Evolutionary conservation across 345 rosid genomes (phyloP), one percentile per base, ranked within the genome.

Genomic region (Arabidopsis arenosa): DNA sequence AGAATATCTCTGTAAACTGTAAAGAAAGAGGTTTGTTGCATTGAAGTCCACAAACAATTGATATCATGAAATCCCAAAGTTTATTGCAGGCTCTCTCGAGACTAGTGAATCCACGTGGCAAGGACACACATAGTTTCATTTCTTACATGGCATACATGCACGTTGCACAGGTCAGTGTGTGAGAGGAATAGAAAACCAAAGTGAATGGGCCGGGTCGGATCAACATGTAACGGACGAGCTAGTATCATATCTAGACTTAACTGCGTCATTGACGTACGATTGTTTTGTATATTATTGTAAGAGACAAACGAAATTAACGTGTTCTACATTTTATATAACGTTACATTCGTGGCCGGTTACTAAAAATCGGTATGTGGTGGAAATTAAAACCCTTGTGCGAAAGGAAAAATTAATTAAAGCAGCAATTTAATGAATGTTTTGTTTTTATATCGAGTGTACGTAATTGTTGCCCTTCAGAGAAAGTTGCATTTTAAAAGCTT

Each of bases 71-170:
- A 54, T 68, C 74, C 63, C 74, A 43, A 54, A 76, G 75, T 76
- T 62, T 63, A 44, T 36, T 54, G 57, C 75, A 52, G 57, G 23
- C n/a, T 63, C n/a, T 63, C 52, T 70, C 66, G 71, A 45, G 53
- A 36, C 23, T 1, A 15, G 44, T 17, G 64, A 70, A 36, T n/a
- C 36, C 14, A 76, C 80, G 75, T 55, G 80, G 75, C 60, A 13
- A 12, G 30, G 4, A 15, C 28, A 12, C 17, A 17, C 10, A 12
- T 5, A 3, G 28, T n/a, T 26, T 1, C 9, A 30, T 1, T 52
- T 11, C 15, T 63, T 76, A 69, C 70, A 63, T 76, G 80, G 71
- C 80, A 12, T 26, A 36, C 75, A 76, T 70, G 80, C 80, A 76
- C 18, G 68, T 63, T 70, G 80, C 80, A 76, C 18, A 75, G 10